Base-by-base conservation (phyloP, 768 basidiomycete genomes). In the Ramaria sp. region DNA sequence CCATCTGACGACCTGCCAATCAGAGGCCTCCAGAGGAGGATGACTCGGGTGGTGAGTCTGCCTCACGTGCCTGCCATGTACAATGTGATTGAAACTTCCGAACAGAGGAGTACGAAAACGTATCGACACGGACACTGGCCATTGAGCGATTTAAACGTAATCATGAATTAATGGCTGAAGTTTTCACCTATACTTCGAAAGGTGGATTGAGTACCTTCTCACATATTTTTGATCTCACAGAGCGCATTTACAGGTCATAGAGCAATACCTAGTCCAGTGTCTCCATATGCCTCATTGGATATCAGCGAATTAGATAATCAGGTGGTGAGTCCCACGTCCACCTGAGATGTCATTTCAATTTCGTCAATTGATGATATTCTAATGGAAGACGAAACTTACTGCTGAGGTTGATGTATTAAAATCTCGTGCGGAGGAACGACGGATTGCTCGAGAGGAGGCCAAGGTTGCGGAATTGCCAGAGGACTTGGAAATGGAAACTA, bases 161-260 rank as follows among this genome's bases (percentile, higher is more conserved):
- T 63, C 87, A 91, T 63, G 88, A 89, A 45, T 73, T 85, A 59
- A 91, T 91, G 88, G 84, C 84, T 64, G 85, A 85, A 43, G 84
- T 91, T 1, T 90, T 91, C 68, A 75, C 74, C 61, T 77, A 79
- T 61, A 88, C 88, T 22, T 85, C 84, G 0, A 85, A 81, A 63
- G 80, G 88, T 70, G 38, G 49, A 68, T 60, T 51, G 19, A 43
- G 27, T 43, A 45, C 37, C 75, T 54, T 34, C 68, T 59, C 11
- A 56, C 20, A 22, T 24, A 43, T 55, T 60, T 13, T 57, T 30
- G 12, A 37, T 10, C 0, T 50, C 11, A 45, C 27, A 43, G 7
- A 15, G 17, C 4, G 6, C 12, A n/a, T 54, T 53, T 43, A 2
- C 30, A 54, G 42, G 41, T 80, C 81, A 76, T 22, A 72, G 78